Base-by-base conservation (phyloP, 345 rosid genomes). In the Dipteronia sinensis region DNA sequence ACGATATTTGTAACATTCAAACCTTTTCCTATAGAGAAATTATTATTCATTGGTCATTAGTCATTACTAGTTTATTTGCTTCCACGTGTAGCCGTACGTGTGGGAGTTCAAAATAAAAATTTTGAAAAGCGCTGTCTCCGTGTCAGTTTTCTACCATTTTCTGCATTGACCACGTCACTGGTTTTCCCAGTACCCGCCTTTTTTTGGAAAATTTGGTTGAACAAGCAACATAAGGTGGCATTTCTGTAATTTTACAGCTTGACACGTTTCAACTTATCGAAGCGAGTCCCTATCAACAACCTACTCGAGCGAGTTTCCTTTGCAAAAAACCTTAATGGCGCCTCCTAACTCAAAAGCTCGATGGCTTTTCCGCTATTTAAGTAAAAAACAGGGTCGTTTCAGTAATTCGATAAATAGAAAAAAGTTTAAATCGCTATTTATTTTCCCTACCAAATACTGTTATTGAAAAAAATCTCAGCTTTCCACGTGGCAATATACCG, bases 351-450 rank as follows among this genome's bases (percentile, higher is more conserved):
- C 10, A 61, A 82, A 82, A 68, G 67, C 69, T 0, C 0, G 67
- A 67, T 72, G 86, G 83, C 72, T 65, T 74, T 65, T 68, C 31
- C 58, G 84, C 10, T 47, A 83, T 79, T 80, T 65, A 3, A 0
- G 0, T 0, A 5, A 72, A 25, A 25, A 3, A 8, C 0, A 40
- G 75, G 72, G 79, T 7, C 17, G 46, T 6, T 66, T 78, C n/a
- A 23, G 20, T 22, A 25, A 58, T n/a, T 16, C 49, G 0, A 10
- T 46, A 46, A 46, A 46, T 10, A 9, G 4, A 56, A 83, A 69
- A 29, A 79, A 73, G 62, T 12, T 10, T 23, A 51, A 80, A n/a
- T 44, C 25, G 22, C 5, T 5, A 76, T 79, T 42, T 34, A 11
- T 75, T 81, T 80, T 69, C n/a, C n/a, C 19, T 22, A 2, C 10